Conservation (phyloP, 169 alveolate species). For the Cyclospora cayetanensis region DNA sequence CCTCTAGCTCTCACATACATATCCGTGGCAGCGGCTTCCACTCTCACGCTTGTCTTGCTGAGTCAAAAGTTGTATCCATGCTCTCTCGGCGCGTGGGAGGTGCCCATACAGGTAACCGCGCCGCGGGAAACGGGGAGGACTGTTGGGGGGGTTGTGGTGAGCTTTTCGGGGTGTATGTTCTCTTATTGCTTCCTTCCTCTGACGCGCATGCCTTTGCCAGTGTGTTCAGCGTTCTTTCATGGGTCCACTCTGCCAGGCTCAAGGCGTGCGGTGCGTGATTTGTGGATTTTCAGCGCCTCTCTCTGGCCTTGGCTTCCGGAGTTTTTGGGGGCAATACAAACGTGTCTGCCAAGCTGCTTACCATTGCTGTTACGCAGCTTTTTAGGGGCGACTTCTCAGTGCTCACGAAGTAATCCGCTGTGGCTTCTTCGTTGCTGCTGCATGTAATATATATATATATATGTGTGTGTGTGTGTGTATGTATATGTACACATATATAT, state of each 20-base stretch:
- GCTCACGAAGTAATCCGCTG: constrained; percentile 39
- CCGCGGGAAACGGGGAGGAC: too few relatives aligned
- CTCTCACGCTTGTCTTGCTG: neutral
- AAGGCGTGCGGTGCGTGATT: too few relatives aligned
- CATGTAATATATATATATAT: too few relatives aligned
- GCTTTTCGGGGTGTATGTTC: too few relatives aligned
- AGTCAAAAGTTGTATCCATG: constrained; percentile 15
- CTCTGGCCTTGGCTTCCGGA: constrained; percentile 69
- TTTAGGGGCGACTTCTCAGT: constrained; percentile 24
- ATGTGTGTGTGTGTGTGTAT: neutral
- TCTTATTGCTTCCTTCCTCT: too few relatives aligned
- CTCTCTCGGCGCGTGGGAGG: constrained; percentile 22
- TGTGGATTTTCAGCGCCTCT: constrained; percentile 71
- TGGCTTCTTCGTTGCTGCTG: neutral
- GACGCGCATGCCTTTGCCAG: too few relatives aligned
- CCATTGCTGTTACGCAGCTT: constrained; percentile 29
- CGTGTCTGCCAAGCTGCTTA: constrained; percentile 45
- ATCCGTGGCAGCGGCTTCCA: neutral
- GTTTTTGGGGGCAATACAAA: constrained; percentile 71
- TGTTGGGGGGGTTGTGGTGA: too few relatives aligned
- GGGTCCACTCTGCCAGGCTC: too few relatives aligned
- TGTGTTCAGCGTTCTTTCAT: too few relatives aligned
- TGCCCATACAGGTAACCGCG: constrained; percentile 22
- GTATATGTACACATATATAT: neutral
- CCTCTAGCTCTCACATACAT: constrained; percentile 38